phyloP scores from a whole-genome alignment of 1,139 yeast genomes.

The Sugiyamaella pinicola region DNA sequence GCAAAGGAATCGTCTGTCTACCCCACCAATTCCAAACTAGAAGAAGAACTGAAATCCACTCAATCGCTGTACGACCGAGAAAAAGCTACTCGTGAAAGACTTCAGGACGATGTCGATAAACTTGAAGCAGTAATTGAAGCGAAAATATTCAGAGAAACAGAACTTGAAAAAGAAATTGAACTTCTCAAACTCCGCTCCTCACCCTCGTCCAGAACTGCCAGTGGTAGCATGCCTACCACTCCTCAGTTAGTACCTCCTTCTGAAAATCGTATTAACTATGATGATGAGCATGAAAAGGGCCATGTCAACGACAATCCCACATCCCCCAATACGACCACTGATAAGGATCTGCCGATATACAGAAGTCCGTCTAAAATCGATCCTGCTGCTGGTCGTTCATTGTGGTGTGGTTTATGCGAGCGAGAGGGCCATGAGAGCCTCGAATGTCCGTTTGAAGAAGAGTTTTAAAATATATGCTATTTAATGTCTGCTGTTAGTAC shows the following conservation, averaged over 20 bases:
- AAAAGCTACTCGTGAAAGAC: conserved; percentile 17
- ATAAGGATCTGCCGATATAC: conserved; percentile 15
- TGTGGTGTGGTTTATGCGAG: conserved; percentile 95
- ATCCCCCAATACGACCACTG: background rate
- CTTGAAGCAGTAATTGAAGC: conserved; percentile 40
- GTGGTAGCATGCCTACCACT: conserved; percentile 13
- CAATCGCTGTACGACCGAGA: conserved; percentile 8
- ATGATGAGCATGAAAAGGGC: conserved; percentile 31
- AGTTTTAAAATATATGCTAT: conserved; percentile 36
- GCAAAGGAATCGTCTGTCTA: background rate
- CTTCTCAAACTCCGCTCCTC: conserved; percentile 37
- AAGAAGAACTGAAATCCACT: background rate
- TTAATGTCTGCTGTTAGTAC: too few relatives aligned
- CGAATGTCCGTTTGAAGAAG: conserved; percentile 84
- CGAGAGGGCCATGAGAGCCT: conserved; percentile 82
- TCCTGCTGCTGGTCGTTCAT: conserved; percentile 70
- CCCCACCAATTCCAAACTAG: background rate
- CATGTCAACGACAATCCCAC: conserved; percentile 32
- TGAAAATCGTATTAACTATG: background rate
- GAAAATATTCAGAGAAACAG: conserved; percentile 38
- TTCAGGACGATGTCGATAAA: conserved; percentile 34
- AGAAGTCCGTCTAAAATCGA: conserved; percentile 48
- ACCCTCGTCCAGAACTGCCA: conserved; percentile 14
- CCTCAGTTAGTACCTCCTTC: conserved; percentile 9
- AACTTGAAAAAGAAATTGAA: conserved; percentile 36